Evolutionary conservation across 2,329 filamentous ascomycete genomes (phyloP), one percentile per base, ranked within the genome.

Genomic region (Xylariaceae sp.): DNA sequence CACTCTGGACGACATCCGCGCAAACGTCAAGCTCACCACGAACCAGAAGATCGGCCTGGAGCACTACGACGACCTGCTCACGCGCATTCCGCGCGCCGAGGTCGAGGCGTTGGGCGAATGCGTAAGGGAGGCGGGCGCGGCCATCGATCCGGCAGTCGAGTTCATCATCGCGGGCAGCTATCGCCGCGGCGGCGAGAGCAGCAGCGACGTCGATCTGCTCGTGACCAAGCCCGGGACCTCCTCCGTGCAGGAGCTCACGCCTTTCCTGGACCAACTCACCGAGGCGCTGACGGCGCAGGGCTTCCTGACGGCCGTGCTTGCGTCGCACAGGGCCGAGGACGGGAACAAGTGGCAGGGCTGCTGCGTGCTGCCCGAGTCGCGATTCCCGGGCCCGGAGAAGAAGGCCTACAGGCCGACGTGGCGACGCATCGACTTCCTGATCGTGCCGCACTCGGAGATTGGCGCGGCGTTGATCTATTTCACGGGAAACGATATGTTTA

Each of bases 401-500:
- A 55, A 39, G 13, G 61, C 66, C n/a, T 72, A 75, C 54, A 70
- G 69, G 3, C 77, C 77, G 0, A 71, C 82, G 0, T 96, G 91
- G 92, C 82, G 92, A 7, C 83, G 92, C 1, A 88, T 97, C 62
- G 92, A 97, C 70, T 82, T 97, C 17, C 77, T 97, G 1, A 81
- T 95, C 3, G 92, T 96, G 0, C 92, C 92, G 0, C 86, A 86
- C 66, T 78, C 82, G 1, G 87, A 96, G 73, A 80, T 91, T 54
- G 93, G 93, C 1, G 92, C 90, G 0, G 92, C 92, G 0, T 72
- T 97, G 62, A 82, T 97, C n/a, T 97, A 97, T 71, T 97, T 97
- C 70, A 97, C 93, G 0, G 93, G 93, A 0, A 94, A 97, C 66
- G 92, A 96, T 71, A 88, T 96, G 39, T 97, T 97, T 76, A 97